Percentiles rank a stretch among this genome's conserved stretches.
These are phyloP conservation scores for Suhomyces maxii DNA, from an alignment of 1,139 yeast species.

Conservation along the genomic window DNA sequence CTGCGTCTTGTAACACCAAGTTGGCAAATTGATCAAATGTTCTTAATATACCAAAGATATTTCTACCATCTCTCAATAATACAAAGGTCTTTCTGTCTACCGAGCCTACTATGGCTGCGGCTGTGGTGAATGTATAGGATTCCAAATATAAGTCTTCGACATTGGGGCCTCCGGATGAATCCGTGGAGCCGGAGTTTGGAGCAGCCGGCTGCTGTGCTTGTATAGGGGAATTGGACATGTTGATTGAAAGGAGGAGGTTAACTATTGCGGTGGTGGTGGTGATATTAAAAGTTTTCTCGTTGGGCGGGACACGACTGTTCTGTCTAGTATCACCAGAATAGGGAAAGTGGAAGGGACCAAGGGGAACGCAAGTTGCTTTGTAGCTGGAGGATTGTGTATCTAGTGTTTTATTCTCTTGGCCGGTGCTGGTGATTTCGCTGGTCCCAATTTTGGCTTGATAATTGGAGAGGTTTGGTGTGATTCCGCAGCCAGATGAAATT, in stretches of 20 bases:
- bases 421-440: too few relatives aligned
- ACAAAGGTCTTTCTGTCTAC: slow-evolving; percentile 89
- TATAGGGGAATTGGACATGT: slow-evolving; percentile 9
- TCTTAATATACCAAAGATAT: slow-evolving; percentile 84
- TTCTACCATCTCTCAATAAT: slow-evolving; percentile 85
- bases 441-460: too few relatives aligned
- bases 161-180: slow-evolving; percentile 31
- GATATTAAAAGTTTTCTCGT: slow-evolving; percentile 7
- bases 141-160: slow-evolving; percentile 57
- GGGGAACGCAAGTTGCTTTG: too few relatives aligned
- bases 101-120: slow-evolving; percentile 92
- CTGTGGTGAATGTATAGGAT: slow-evolving; percentile 90
- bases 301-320: slow-evolving; percentile 6
- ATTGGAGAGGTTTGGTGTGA: too few relatives aligned
- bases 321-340: neutral
- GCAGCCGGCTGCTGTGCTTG: slow-evolving; percentile 11
- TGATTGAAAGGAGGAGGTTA: neutral
- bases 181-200: slow-evolving; percentile 6
- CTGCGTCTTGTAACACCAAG: slow-evolving; percentile 85
- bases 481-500: too few relatives aligned
- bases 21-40: slow-evolving; percentile 97
- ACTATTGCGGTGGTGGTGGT: slow-evolving; percentile 2
- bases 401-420: too few relatives aligned
- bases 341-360: too few relatives aligned
- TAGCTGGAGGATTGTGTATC: too few relatives aligned